Base-by-base conservation (phyloP, 345 rosid genomes). In the Eucalyptus shirleyi region DNA sequence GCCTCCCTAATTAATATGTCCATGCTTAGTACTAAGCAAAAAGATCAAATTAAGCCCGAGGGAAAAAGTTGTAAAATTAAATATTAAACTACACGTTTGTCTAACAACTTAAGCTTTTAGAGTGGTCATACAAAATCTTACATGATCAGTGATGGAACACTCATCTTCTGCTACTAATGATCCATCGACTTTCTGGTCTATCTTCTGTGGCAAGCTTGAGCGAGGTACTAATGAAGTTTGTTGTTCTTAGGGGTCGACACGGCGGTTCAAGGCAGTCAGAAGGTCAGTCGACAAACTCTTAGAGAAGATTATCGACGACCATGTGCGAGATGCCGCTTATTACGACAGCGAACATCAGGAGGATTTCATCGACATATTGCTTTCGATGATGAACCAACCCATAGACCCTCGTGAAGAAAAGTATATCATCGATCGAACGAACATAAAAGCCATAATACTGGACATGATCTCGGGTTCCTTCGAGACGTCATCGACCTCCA, bases 381-480 rank as follows among this genome's bases (percentile, higher is more conserved):
- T 50, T 86, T 50, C 62, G 8, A 18, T 26, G 21, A 86, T n/a
- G 60, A 86, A 49, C 87, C 53, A 50, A 86, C 87, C 60, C 34
- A 37, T 50, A 7, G 60, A 55, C 60, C 87, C 37, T 30, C 26
- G 16, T 0, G 37, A 34, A 47, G 44, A 86, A 17, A 30, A 50
- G 19, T 30, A 49, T 11, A 28, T 50, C 21, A 50, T 86, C 53
- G 88, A 89, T 51, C 85, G 91, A 90, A 40, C 82, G 8, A 62
- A 87, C 1, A 88, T 92, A 37, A 92, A 92, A 47, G 91, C 92
- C 10, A 89, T 92, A 23, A 86, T 91, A 32, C 86, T 88, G 30
- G 93, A 92, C 90, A 91, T 91, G 55, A 87, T 92, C 45, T 86
- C 89, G 6, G 91, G 89, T 24, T 82, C 89, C 8, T 13, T 91